These are phyloP conservation scores for Xylaria longipes DNA, from an alignment of 495 filamentous ascomycete species.

Conservation along the genomic window DNA sequence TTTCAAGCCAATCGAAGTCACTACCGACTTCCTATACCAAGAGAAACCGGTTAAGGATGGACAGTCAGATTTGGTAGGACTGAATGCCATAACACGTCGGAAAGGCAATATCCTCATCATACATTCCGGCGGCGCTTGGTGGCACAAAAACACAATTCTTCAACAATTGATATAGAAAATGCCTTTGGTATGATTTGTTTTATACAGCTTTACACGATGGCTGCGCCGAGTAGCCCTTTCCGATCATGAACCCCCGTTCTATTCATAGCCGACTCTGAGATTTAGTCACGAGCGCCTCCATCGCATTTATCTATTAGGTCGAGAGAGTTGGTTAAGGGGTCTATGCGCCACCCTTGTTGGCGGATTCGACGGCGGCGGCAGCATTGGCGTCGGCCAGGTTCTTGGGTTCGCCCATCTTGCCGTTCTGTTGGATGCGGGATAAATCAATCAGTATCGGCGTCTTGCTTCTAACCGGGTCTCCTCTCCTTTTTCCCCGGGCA, in stretches of 20 bases:
- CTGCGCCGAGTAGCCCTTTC: slow-evolving; percentile 19
- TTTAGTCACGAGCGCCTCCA: slow-evolving; percentile 22
- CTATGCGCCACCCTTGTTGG: slow-evolving; percentile 39
- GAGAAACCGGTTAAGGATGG: not conserved
- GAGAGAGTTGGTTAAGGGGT: slow-evolving; percentile 16
- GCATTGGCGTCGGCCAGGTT: slow-evolving; percentile 76
- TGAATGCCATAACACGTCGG: not conserved
- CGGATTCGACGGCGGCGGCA: slow-evolving; percentile 59
- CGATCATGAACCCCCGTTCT: slow-evolving; percentile 5
- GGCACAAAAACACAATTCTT: not conserved
- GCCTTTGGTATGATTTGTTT: slow-evolving; percentile 31
- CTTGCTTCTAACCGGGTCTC: slow-evolving; percentile 1
- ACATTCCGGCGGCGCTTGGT: not conserved
- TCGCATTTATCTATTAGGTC: slow-evolving; percentile 26
- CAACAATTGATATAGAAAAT: slow-evolving; percentile 21
- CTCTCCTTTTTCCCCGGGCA: slow-evolving; percentile 15
- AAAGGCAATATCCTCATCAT: not conserved
- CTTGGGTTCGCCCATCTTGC: slow-evolving; percentile 91
- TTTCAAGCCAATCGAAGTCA: not conserved
- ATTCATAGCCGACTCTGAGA: slow-evolving; percentile 19
- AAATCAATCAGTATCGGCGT: slow-evolving; percentile 35
- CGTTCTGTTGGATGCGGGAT: slow-evolving; percentile 67
- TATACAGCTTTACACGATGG: slow-evolving; percentile 42
- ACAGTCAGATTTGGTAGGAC: not conserved
- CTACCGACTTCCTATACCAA: not conserved